phyloP scores from a whole-genome alignment of 1,284 basidiomycete genomes.

The Anthracocystis walkeri region DNA sequence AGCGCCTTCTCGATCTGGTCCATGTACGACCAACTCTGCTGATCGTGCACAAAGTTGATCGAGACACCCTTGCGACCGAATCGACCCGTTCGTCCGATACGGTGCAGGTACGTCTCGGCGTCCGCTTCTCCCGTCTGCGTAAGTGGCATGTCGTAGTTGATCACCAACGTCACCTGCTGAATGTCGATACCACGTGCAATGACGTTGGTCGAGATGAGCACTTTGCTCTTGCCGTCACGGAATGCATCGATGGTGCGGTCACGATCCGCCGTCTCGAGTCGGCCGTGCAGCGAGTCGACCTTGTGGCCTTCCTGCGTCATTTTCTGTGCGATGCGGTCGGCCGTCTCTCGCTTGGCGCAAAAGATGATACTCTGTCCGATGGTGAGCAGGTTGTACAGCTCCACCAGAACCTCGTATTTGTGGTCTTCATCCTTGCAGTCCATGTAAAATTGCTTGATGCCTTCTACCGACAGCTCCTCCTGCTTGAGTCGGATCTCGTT shows the following conservation, averaged over 20 bases:
- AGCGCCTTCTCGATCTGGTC: constrained; percentile 65
- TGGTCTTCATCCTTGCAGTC: constrained; percentile 82
- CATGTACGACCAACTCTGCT: constrained; percentile 65
- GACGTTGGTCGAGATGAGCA: constrained; percentile 98
- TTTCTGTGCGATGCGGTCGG: constrained; percentile 88
- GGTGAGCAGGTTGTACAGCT: constrained; percentile 88
- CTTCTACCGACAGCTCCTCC: constrained; percentile 92
- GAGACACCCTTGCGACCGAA: constrained; percentile 68
- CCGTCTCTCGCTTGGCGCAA: constrained; percentile 82
- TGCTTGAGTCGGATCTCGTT: constrained; percentile 97
- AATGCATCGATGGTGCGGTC: constrained; percentile 94
- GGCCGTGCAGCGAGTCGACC: constrained; percentile 94
- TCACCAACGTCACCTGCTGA: constrained; percentile 84
- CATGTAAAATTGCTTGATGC: constrained; percentile 98
- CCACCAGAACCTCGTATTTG: constrained; percentile 95
- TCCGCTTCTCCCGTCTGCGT: constrained; percentile 77
- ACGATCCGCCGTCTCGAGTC: constrained; percentile 87
- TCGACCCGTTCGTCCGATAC: constrained; percentile 78
- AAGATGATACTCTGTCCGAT: constrained; percentile 98
- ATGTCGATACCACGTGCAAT: constrained; percentile 99
- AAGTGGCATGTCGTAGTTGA: constrained; percentile 93
- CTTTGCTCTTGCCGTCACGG: constrained; percentile 94
- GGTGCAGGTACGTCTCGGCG: constrained; percentile 96
- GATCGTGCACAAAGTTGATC: constrained; percentile 69
- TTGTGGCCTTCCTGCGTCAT: constrained; percentile 96